phyloP scores from a whole-genome alignment of 257 asterid genomes.

The Solanum pimpinellifolium region DNA sequence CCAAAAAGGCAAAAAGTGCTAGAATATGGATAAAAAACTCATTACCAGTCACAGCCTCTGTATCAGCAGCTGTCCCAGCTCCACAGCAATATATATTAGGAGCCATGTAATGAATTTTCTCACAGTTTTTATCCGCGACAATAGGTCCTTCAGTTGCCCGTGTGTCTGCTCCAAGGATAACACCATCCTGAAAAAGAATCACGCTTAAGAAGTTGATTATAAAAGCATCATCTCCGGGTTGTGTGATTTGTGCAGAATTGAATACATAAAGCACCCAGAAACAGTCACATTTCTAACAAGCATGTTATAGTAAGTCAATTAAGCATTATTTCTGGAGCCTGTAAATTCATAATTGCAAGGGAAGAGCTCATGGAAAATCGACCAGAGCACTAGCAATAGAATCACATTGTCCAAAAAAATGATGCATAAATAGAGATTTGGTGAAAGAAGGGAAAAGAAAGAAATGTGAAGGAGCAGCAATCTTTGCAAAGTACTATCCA shows the following conservation, averaged over 20 bases:
- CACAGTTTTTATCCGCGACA: conserved; percentile 97
- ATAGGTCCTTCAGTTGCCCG: conserved; percentile 99
- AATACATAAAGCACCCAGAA: neutral
- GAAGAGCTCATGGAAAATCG: neutral
- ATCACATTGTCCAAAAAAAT: neutral
- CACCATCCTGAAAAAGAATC: conserved; percentile 65
- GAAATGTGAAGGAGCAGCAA: neutral
- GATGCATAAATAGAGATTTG: neutral
- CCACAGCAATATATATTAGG: conserved; percentile 78
- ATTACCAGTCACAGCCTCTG: conserved; percentile 89
- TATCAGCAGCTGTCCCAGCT: conserved; percentile 95
- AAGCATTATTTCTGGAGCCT: neutral
- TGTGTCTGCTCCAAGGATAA: conserved; percentile 97
- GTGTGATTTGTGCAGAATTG: neutral
- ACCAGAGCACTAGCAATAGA: neutral
- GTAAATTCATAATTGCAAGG: neutral
- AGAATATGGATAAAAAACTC: neutral
- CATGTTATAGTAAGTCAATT: neutral
- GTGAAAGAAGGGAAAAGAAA: neutral
- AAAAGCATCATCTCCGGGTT: neutral
- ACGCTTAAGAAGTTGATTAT: neutral
- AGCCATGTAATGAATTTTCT: conserved; percentile 92
- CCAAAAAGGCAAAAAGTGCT: neutral
- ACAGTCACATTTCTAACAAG: neutral
- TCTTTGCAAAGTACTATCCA: neutral